A percentile compares a stretch with the other conserved stretches of the same genome.
Conservation (phyloP, 257 asterid genomes). For the Fraxinus excelsior region DNA sequence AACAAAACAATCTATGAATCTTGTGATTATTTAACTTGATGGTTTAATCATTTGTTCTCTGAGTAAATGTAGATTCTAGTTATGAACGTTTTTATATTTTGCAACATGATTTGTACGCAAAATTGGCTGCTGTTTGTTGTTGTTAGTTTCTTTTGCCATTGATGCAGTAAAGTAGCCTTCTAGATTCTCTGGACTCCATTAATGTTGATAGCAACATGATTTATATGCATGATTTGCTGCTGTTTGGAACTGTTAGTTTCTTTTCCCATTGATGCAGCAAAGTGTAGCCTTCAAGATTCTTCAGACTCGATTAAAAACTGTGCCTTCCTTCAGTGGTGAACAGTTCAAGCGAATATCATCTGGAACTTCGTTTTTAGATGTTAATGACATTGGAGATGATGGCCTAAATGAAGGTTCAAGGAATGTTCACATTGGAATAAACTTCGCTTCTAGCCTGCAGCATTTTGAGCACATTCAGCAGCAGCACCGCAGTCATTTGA, state of each 20-base stretch:
- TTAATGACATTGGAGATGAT: slow-evolving; percentile 56
- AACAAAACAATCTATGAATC: background rate
- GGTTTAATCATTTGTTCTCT: background rate
- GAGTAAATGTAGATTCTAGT: slow-evolving; percentile 6
- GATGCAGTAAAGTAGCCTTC: no score
- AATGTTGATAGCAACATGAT: background rate
- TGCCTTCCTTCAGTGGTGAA: slow-evolving; percentile 78
- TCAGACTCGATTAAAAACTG: slow-evolving; percentile 87
- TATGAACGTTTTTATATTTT: background rate
- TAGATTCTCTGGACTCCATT: background rate
- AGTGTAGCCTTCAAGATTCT: slow-evolving; percentile 94
- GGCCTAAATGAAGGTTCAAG: slow-evolving; percentile 44
- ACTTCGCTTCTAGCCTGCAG: slow-evolving; percentile 66
- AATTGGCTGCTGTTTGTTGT: no score
- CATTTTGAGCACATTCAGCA: slow-evolving; percentile 78
- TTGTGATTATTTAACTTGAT: background rate
- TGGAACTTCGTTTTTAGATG: slow-evolving; percentile 48
- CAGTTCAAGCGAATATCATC: slow-evolving; percentile 46
- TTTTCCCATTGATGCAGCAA: slow-evolving; percentile 68
- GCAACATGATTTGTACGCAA: no score
- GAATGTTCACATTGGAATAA: slow-evolving; percentile 51
- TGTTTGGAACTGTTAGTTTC: slow-evolving; percentile 14
- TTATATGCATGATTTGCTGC: background rate
- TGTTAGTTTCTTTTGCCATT: no score
- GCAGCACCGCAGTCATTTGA: slow-evolving; percentile 66